Evolutionary conservation across 768 basidiomycete genomes (phyloP).

Genomic region (Rhizopogon rudus): DNA sequence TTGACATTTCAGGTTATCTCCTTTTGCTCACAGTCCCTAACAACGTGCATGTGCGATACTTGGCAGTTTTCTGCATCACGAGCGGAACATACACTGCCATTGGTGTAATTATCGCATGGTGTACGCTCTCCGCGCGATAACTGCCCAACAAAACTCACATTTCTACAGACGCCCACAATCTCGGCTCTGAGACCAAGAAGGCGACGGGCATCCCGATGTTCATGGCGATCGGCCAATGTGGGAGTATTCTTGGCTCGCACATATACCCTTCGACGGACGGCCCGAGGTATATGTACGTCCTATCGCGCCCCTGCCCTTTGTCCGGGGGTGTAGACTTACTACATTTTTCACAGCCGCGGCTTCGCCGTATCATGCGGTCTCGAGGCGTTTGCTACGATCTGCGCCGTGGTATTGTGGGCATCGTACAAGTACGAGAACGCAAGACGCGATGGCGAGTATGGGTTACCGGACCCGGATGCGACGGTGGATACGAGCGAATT

Average conservation of each 20-base stretch:
- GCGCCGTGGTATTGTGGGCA: conserved; percentile 46
- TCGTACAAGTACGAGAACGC: conserved; percentile 63
- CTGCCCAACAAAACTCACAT: not conserved
- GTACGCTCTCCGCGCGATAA: conserved; percentile 34
- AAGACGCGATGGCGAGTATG: conserved; percentile 46
- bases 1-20: conserved; percentile 48
- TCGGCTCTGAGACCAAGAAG: conserved; percentile 74
- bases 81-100: conserved; percentile 76
- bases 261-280: conserved; percentile 62
- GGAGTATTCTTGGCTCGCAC: conserved; percentile 72
- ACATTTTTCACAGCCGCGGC: conserved; percentile 40
- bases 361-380: conserved; percentile 53
- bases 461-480: conserved; percentile 38
- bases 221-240: conserved; percentile 78
- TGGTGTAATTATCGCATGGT: conserved; percentile 74
- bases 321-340: not conserved
- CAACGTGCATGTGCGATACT: conserved; percentile 65
- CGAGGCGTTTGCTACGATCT: conserved; percentile 50
- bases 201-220: conserved; percentile 75
- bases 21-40: conserved; percentile 49
- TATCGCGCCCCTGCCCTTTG: not conserved
- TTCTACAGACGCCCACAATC: conserved; percentile 57
- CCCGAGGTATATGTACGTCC: conserved; percentile 58
- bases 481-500: conserved; percentile 57
- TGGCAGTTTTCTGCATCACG: conserved; percentile 73